Conservation (phyloP, 2,329 filamentous ascomycete genomes). For the Trichoderma atroviride region DNA sequence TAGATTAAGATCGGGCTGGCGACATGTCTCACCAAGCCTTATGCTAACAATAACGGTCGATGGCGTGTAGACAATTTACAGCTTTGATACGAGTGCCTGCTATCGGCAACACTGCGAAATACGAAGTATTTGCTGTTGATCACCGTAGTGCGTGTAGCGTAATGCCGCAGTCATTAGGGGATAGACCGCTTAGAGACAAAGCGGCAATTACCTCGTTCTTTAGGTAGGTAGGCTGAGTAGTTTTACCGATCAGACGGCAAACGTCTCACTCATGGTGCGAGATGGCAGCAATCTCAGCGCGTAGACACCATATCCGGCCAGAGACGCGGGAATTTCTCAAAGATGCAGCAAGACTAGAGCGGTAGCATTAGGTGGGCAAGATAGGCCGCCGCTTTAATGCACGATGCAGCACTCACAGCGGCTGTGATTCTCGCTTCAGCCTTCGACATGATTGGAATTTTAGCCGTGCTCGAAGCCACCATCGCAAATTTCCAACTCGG, state of each 20-base stretch:
- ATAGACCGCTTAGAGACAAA: neutral
- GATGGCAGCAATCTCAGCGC: neutral
- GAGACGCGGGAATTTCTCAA: neutral
- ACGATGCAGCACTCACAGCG: constrained; percentile 13
- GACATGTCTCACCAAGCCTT: constrained; percentile 26
- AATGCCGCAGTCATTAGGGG: neutral
- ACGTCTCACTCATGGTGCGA: constrained; percentile 1
- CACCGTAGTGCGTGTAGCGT: neutral
- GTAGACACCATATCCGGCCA: neutral
- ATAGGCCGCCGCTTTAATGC: constrained; percentile 12
- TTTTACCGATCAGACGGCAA: neutral
- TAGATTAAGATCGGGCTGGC: constrained; percentile 25
- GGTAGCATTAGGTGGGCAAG: neutral
- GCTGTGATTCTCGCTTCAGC: constrained; percentile 8
- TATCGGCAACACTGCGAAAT: neutral
- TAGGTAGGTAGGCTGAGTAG: too few species aligned
- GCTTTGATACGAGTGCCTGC: neutral
- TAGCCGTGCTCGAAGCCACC: neutral
- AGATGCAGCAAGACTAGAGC: neutral
- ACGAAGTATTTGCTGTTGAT: neutral
- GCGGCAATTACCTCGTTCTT: neutral
- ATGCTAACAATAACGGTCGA: neutral
- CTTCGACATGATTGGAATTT: neutral
- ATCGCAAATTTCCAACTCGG: neutral
- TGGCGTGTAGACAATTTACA: neutral